These are phyloP conservation scores for Phytophthora constricta DNA, from an alignment of 352 stramenopile species.

Conservation along the genomic window DNA sequence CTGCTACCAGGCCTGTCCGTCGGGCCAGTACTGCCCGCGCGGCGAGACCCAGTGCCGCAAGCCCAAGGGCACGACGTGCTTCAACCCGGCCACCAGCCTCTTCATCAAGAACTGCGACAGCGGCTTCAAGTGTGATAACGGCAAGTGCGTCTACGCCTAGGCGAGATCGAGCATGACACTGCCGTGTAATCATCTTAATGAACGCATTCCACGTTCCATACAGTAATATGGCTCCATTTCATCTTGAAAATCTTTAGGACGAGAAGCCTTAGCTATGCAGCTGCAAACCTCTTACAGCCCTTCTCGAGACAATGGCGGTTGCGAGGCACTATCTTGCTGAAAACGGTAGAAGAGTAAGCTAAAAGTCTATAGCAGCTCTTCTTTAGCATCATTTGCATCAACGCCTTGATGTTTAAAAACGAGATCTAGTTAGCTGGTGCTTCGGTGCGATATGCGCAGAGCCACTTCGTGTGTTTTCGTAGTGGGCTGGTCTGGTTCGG, in stretches of 20 bases:
- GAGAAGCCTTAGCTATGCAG: too few relatives aligned
- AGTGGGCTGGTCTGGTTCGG: conserved; percentile 29
- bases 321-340: too few relatives aligned
- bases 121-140: conserved; percentile 40
- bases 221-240: too few relatives aligned
- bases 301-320: too few relatives aligned
- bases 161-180: neutral
- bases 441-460: conserved; percentile 40
- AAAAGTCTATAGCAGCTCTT: neutral
- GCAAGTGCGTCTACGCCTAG: conserved; percentile 46
- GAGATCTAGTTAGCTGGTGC: conserved; percentile 12
- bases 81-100: conserved; percentile 36
- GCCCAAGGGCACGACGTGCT: conserved; percentile 25
- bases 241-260: too few relatives aligned
- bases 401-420: too few relatives aligned
- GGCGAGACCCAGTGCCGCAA: conserved; percentile 22
- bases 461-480: conserved; percentile 47
- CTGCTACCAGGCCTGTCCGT: conserved; percentile 32
- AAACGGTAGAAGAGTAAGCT: too few relatives aligned
- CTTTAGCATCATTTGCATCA: too few relatives aligned
- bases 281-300: neutral
- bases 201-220: too few relatives aligned
- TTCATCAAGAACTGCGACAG: conserved; percentile 25
- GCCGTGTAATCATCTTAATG: neutral
- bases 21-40: conserved; percentile 34